These are phyloP conservation scores for Quercus parvula DNA, from an alignment of 306 rosid genomes.

Conservation along the genomic window DNA sequence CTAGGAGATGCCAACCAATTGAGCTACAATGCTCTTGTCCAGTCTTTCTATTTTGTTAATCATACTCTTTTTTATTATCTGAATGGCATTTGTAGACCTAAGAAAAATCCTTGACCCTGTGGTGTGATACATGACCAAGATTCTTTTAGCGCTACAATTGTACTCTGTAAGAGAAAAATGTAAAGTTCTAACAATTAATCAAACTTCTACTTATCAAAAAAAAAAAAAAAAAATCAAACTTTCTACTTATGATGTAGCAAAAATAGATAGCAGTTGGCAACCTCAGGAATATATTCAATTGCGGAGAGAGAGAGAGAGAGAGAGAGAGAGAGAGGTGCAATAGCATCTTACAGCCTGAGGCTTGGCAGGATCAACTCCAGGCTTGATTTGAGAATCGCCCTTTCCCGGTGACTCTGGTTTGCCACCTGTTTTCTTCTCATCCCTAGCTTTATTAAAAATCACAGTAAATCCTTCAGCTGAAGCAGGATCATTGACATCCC, in stretches of 20 bases:
- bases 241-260: not conserved
- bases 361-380: slow-evolving; percentile 63
- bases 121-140: too few species aligned
- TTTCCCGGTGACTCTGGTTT: slow-evolving; percentile 89
- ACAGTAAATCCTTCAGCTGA: slow-evolving; percentile 99
- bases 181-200: not conserved
- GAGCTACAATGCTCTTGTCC: not conserved
- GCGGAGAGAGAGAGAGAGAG: not conserved
- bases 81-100: too few species aligned
- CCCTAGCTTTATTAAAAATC: slow-evolving; percentile 95
- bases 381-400: slow-evolving; percentile 55
- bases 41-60: not conserved
- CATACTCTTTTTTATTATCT: too few species aligned
- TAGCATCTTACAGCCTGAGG: slow-evolving; percentile 67
- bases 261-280: not conserved
- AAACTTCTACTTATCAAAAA: not conserved
- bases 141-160: too few species aligned
- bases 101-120: not conserved
- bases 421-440: slow-evolving; percentile 97
- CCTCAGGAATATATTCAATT: not conserved
- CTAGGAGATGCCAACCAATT: too few species aligned
- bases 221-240: too few species aligned
- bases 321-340: slow-evolving; percentile 2
- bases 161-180: not conserved
- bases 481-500: slow-evolving; percentile 99